phyloP scores from a whole-genome alignment of 768 basidiomycete genomes.

The Amanita pseudoporphyria region DNA sequence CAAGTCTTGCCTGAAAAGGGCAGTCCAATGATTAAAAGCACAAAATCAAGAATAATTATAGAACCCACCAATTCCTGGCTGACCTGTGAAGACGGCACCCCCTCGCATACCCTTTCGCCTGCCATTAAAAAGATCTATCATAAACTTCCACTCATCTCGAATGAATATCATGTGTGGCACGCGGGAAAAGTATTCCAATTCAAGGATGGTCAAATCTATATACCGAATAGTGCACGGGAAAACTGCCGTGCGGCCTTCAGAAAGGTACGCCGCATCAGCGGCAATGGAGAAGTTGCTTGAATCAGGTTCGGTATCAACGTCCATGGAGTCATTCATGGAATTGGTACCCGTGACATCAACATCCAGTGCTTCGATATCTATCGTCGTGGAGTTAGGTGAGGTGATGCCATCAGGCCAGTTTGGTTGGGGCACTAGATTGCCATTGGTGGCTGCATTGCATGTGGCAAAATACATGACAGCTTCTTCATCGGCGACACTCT shows the following conservation, averaged over 20 bases:
- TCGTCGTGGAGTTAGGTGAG: too few species aligned
- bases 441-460: not conserved
- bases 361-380: too few species aligned
- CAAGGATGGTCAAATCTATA: not conserved
- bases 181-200: not conserved
- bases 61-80: conserved; percentile 3
- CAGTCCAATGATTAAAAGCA: too few species aligned
- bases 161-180: not conserved
- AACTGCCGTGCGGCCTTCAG: not conserved
- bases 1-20: conserved; percentile 6
- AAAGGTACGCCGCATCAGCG: not conserved
- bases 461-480: too few species aligned
- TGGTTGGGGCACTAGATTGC: not conserved
- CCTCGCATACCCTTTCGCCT: not conserved
- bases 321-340: not conserved
- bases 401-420: too few species aligned
- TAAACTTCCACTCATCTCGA: not conserved
- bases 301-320: not conserved
- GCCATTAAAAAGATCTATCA: not conserved
- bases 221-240: conserved; percentile 2
- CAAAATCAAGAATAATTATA: not conserved
- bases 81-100: conserved; percentile 3
- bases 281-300: not conserved
- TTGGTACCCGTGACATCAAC: too few species aligned
- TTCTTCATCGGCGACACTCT: not conserved